Base-by-base conservation (phyloP, 495 filamentous ascomycete species). In the Penicillium diatomitis region DNA sequence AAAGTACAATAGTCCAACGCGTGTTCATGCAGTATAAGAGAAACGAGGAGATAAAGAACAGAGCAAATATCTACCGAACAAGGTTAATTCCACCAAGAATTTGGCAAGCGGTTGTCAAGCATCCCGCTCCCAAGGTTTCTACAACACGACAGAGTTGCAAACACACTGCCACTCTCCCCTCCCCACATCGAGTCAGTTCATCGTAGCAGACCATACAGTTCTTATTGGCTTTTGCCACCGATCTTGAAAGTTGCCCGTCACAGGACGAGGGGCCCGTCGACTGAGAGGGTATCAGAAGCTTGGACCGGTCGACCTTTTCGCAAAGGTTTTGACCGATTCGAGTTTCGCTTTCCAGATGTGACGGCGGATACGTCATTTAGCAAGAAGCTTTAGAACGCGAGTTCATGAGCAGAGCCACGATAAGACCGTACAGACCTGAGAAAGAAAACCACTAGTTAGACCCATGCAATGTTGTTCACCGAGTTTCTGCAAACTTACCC, bases 381-480 rank as follows among this genome's bases (percentile, higher is more conserved):
- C 69, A 72, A 20, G 3, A 10, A 49, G 53, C 61, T 40, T 66
- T 67, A n/a, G 71, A 65, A 51, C 68, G 69, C 34, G 91, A 90
- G 85, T 96, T 98, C 92, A 98, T 97, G 58, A 98, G 84, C 57
- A 98, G 85, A 51, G 92, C 92, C 52, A 98, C 92, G 64, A 98
- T 98, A 58, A 98, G 76, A 57, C 92, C 92, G 75, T 98, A 98
- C 40, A 98, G 86, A 88, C 88, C 85, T 88, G 53, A 33, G 20
- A 20, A 47, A 5, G 0, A 7, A 3, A 34, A 8, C 5, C 8
- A 4, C 4, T 12, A 5, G 41, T 44, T 44, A 44, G 41, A 44
- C 6, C 30, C 3, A 40, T 38, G 10, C 6, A 28, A 20, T 20
- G 2, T 20, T 20, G 20, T 20, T 20, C 20, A 20, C 20, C 20